Evolutionary conservation across 352 stramenopile species (phyloP).

Genomic region (Pythium biforme): DNA sequence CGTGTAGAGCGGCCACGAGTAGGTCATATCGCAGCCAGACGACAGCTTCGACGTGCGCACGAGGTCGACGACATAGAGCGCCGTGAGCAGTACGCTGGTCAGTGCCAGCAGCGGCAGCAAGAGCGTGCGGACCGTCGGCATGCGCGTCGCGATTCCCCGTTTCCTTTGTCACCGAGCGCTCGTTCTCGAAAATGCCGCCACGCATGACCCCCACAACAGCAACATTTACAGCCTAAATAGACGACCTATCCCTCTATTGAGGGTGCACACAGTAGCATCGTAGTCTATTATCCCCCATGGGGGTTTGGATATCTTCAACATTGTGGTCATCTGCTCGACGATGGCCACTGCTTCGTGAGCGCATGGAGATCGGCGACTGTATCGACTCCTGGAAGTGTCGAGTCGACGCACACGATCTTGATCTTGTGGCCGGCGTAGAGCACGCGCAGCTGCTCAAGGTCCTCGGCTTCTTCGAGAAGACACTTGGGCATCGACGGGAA

Average conservation of each 20-base stretch:
- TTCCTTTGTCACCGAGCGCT: no score
- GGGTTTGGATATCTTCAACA: neutral
- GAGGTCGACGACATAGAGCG: constrained; percentile 47
- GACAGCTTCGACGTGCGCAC: constrained; percentile 28
- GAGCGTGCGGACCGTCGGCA: constrained; percentile 25
- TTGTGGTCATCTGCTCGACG: neutral
- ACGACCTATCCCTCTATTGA: neutral
- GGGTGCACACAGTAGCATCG: neutral
- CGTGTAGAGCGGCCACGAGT: constrained; percentile 82
- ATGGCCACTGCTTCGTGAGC: constrained; percentile 43
- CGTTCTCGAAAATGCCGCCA: constrained; percentile 16
- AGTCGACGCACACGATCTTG: constrained; percentile 59
- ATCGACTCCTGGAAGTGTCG: constrained; percentile 65
- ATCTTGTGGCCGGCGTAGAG: constrained; percentile 77
- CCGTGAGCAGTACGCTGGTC: constrained; percentile 30
- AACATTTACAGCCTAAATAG: neutral
- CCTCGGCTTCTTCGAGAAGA: constrained; percentile 58
- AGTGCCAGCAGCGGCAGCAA: constrained; percentile 56
- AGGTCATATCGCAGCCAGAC: constrained; percentile 83
- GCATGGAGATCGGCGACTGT: constrained; percentile 60
- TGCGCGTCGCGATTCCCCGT: neutral
- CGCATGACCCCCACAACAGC: constrained; percentile 11
- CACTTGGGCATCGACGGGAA: constrained; percentile 62
- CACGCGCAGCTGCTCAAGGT: constrained; percentile 84
- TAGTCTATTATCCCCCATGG: constrained; percentile 9